Evolutionary conservation across 208 protist species (phyloP).

Genomic region (Leptomonas pyrrhocoris): DNA sequence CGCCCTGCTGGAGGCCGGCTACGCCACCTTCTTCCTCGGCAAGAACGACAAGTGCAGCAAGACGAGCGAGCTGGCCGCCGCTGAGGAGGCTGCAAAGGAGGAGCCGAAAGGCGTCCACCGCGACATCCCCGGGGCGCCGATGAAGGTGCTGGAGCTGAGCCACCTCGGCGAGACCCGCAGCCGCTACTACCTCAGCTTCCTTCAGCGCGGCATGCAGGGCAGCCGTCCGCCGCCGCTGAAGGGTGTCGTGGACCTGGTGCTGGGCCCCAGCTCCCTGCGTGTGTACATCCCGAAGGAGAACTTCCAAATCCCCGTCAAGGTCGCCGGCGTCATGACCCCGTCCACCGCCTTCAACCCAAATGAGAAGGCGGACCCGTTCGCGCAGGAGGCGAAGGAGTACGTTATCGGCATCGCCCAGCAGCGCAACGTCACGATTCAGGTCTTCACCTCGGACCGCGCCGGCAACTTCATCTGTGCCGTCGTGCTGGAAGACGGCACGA

Average conservation of each 20-base stretch:
- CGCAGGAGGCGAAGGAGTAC: constrained; percentile 81
- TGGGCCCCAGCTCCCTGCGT: constrained; percentile 81
- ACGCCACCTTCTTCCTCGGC: constrained; percentile 82
- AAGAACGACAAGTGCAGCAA: constrained; percentile 73
- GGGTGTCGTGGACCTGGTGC: constrained; percentile 81
- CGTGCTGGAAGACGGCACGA: constrained; percentile 66
- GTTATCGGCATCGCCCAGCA: constrained; percentile 72
- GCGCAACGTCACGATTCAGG: constrained; percentile 83
- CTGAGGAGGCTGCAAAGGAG: constrained; percentile 59
- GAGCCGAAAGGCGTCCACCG: constrained; percentile 58
- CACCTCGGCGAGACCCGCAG: constrained; percentile 77
- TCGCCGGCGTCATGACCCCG: constrained; percentile 84
- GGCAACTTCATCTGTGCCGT: constrained; percentile 89
- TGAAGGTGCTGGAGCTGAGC: constrained; percentile 81
- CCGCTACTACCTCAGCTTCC: constrained; percentile 89
- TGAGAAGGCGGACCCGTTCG: constrained; percentile 61
- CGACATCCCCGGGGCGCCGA: constrained; percentile 30
- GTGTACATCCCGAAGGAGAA: constrained; percentile 89
- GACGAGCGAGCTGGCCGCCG: constrained; percentile 61
- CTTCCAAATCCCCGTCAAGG: constrained; percentile 87
- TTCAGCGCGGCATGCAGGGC: constrained; percentile 89
- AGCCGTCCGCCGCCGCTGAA: constrained; percentile 71
- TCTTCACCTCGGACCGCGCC: constrained; percentile 78
- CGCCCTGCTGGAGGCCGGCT: constrained; percentile 77
- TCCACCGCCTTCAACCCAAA: constrained; percentile 43